Conservation (phyloP, 352 stramenopile species). For the Aphanomyces euteiches region DNA sequence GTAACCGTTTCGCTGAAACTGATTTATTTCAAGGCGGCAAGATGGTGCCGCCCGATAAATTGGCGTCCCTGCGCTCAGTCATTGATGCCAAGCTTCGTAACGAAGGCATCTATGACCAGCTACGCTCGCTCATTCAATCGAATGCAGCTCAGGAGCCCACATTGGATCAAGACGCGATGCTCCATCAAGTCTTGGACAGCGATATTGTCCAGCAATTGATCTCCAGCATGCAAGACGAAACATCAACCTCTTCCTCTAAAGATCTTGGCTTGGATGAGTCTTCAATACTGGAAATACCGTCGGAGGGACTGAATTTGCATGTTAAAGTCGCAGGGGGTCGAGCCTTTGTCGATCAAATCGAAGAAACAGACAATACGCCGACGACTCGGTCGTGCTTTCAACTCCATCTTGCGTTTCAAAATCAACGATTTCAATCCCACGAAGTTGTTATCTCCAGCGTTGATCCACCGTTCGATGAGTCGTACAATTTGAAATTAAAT, state of each 20-base stretch:
- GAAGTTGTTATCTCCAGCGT: slow-evolving; percentile 46
- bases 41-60: slow-evolving; percentile 31
- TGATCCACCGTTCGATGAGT: slow-evolving; percentile 66
- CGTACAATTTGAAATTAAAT: background rate
- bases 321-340: slow-evolving; percentile 53
- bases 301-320: slow-evolving; percentile 37
- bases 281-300: background rate
- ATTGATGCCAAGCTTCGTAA: slow-evolving; percentile 74
- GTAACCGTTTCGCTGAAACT: no score
- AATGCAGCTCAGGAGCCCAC: slow-evolving; percentile 26
- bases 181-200: slow-evolving; percentile 64
- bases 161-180: slow-evolving; percentile 35
- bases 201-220: slow-evolving; percentile 73
- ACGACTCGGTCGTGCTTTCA: slow-evolving; percentile 47
- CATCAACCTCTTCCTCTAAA: background rate
- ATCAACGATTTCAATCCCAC: slow-evolving; percentile 45
- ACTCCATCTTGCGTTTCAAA: slow-evolving; percentile 50
- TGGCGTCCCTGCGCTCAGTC: slow-evolving; percentile 50
- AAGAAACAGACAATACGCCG: slow-evolving; percentile 16
- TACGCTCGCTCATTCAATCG: slow-evolving; percentile 54
- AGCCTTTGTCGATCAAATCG: slow-evolving; percentile 64
- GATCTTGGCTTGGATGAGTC: background rate
- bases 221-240: slow-evolving; percentile 35
- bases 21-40: no score
- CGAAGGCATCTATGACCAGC: slow-evolving; percentile 73